phyloP scores from a whole-genome alignment of 495 filamentous ascomycete species.

The Neurospora sp. region DNA sequence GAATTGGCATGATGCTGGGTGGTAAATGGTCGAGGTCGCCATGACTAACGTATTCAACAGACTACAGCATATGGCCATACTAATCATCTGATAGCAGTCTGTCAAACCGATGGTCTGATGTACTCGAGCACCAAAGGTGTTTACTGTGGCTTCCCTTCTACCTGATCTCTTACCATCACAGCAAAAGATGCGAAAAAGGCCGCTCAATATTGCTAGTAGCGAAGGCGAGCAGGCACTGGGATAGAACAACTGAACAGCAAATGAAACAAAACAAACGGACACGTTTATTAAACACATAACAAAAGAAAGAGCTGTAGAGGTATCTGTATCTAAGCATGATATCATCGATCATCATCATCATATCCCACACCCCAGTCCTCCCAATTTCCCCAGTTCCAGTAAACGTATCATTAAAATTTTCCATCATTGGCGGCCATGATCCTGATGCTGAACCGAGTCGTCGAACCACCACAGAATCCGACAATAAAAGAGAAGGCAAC shows the following conservation, averaged over 20 bases:
- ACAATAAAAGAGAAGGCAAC: not conserved
- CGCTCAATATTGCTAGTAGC: no score
- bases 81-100: no score
- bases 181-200: not conserved
- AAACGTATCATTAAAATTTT: not conserved
- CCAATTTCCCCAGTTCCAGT: not conserved
- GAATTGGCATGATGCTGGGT: no score
- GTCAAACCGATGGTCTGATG: no score
- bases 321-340: not conserved
- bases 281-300: not conserved
- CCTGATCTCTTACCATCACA: no score
- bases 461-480: no score
- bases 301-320: not conserved
- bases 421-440: not conserved
- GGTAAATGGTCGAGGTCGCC: no score
- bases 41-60: no score
- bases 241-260: not conserved
- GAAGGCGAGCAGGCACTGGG: no score
- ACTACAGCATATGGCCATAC: no score
- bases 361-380: not conserved
- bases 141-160: no score
- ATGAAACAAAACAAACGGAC: not conserved
- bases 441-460: not conserved
- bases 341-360: not conserved
- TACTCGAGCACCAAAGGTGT: no score